Conservation (phyloP, 345 rosid genomes). For the Noccaea bulbosa region DNA sequence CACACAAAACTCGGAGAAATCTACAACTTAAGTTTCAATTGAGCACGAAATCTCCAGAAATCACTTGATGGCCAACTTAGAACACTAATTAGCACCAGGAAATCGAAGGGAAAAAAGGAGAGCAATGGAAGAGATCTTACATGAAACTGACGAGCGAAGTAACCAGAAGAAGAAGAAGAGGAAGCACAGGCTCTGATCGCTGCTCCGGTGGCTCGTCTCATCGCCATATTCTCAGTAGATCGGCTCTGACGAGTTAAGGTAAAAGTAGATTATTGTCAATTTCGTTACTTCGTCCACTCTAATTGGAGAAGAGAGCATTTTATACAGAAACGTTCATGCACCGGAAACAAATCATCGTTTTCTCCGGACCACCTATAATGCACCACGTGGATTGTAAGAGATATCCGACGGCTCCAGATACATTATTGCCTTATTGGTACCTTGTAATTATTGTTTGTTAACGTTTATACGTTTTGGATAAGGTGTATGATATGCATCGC, state of each 20-base stretch:
- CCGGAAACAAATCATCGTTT: constrained; percentile 20
- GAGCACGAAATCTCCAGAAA: constrained; percentile 2
- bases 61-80: background rate
- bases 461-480: constrained; percentile 25
- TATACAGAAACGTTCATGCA: constrained; percentile 30
- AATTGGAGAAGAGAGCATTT: constrained; percentile 15
- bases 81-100: background rate
- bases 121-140: constrained; percentile 49
- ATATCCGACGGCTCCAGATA: constrained; percentile 28
- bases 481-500: background rate
- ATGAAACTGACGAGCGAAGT: constrained; percentile 54
- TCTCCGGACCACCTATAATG: background rate
- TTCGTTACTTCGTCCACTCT: constrained; percentile 2
- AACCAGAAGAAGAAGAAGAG: constrained; percentile 48
- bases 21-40: background rate
- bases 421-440: background rate
- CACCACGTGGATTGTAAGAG: constrained; percentile 21
- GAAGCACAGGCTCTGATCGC: constrained; percentile 55
- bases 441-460: background rate
- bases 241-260: background rate
- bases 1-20: background rate
- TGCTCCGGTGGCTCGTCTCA: constrained; percentile 58
- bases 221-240: constrained; percentile 50
- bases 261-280: constrained; percentile 10
- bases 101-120: background rate